Evolutionary conservation across 345 rosid species (phyloP).

Genomic region (Citrus hindsii): DNA sequence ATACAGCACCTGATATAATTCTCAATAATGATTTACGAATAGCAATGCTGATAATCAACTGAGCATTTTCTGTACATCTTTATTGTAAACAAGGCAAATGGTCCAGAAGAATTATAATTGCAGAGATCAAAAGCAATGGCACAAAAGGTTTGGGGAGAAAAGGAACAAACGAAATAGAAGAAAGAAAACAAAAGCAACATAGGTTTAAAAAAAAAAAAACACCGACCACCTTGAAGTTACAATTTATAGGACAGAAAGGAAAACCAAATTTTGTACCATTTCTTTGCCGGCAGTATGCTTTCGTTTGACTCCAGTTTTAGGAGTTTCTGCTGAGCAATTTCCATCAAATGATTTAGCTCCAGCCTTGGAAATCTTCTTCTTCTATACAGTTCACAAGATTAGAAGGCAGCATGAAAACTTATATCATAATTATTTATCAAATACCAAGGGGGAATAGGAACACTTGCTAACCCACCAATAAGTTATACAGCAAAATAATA

Average conservation of each 20-base stretch:
- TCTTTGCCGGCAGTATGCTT: constrained; percentile 37
- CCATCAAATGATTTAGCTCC: constrained; percentile 24
- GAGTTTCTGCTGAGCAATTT: constrained; percentile 24
- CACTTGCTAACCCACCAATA: neutral
- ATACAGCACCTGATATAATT: neutral
- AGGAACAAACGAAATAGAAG: neutral
- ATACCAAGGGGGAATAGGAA: neutral
- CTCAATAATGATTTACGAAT: neutral
- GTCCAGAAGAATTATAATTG: neutral
- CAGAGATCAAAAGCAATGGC: neutral
- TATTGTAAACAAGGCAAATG: neutral
- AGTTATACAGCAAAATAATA: neutral
- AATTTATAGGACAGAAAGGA: neutral
- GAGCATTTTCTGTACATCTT: neutral
- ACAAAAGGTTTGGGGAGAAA: neutral
- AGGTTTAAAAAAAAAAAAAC: neutral
- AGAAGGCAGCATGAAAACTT: neutral
- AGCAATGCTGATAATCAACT: neutral
- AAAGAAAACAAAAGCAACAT: neutral
- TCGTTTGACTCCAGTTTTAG: constrained; percentile 36
- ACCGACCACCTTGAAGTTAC: neutral
- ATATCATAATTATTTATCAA: neutral
- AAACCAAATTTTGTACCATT: constrained; percentile 28
- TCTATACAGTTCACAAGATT: constrained; percentile 29
- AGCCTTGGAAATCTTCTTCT: constrained; percentile 19